Evolutionary conservation across 1,284 basidiomycete species (phyloP).

Genomic region (Papiliotrema laurentii): DNA sequence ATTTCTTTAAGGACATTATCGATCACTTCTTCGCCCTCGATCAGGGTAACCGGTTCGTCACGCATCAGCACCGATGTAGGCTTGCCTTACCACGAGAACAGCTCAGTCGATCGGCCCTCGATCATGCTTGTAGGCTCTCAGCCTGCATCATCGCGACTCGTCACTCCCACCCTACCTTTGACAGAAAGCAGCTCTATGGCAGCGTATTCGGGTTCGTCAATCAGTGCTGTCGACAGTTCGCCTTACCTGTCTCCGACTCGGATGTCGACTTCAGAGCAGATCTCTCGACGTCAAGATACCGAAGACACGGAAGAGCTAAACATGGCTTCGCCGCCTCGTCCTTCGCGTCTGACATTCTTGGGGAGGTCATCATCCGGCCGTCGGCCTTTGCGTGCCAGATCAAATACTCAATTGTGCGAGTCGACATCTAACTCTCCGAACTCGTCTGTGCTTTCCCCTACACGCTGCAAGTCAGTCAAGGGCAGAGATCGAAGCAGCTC

Average conservation of each 20-base stretch:
- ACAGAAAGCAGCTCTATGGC: background rate
- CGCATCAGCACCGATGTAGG: background rate
- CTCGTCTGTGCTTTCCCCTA: background rate
- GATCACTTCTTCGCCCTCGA: background rate
- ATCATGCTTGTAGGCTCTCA: background rate
- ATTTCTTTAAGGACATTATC: slow-evolving; percentile 19
- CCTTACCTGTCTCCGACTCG: slow-evolving; percentile 5
- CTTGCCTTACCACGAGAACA: too few species aligned
- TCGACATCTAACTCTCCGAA: too few species aligned
- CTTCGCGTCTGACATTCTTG: background rate
- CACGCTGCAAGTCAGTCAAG: slow-evolving; percentile 2
- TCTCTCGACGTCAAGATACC: background rate
- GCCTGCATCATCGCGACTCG: too few species aligned
- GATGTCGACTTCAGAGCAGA: slow-evolving; percentile 4
- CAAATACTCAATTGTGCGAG: too few species aligned
- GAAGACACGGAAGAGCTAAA: background rate
- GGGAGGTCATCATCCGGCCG: background rate
- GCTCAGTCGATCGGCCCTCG: background rate
- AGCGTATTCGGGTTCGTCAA: background rate
- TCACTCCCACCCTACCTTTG: background rate
- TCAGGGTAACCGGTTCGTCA: background rate
- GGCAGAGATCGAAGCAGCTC: slow-evolving; percentile 12
- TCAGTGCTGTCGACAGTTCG: background rate
- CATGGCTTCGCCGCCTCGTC: background rate
- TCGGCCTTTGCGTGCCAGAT: background rate